phyloP scores from a whole-genome alignment of 768 basidiomycete genomes.

The Pleurotus pulmonarius region DNA sequence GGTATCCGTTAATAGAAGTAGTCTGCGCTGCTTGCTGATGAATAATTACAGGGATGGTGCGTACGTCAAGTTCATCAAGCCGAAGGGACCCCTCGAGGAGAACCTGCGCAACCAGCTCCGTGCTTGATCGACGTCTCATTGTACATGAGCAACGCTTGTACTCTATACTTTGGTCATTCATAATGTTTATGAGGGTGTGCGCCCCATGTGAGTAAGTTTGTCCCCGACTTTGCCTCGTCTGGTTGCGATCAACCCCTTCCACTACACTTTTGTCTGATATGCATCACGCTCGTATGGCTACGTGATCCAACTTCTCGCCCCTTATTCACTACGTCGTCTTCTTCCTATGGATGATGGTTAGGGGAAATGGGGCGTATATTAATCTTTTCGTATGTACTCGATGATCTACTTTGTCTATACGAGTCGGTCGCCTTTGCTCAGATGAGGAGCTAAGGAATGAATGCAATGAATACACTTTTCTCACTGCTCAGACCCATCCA shows the following conservation, averaged over 20 bases:
- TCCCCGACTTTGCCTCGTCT: not conserved
- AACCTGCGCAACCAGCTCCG: constrained; percentile 84
- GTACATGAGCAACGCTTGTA: not conserved
- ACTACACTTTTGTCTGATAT: constrained; percentile 1
- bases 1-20: constrained; percentile 27
- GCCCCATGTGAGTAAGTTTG: too few relatives aligned
- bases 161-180: too few relatives aligned
- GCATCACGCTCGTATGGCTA: not conserved
- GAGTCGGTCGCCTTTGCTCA: too few relatives aligned
- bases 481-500: too few relatives aligned
- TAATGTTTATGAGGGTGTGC: too few relatives aligned
- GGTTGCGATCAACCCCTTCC: constrained; percentile 27
- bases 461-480: too few relatives aligned
- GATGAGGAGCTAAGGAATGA: too few relatives aligned
- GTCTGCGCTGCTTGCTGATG: not conserved
- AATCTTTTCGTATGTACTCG: constrained; percentile 15
- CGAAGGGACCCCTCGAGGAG: constrained; percentile 79
- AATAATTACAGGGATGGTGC: constrained; percentile 72
- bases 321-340: constrained; percentile 76
- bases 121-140: constrained; percentile 41
- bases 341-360: constrained; percentile 51
- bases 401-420: too few relatives aligned
- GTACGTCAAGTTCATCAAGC: constrained; percentile 91
- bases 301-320: constrained; percentile 28
- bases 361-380: constrained; percentile 83